These are phyloP conservation scores for Yarrowia porcina DNA, from an alignment of 805 yeast species.

Conservation along the genomic window DNA sequence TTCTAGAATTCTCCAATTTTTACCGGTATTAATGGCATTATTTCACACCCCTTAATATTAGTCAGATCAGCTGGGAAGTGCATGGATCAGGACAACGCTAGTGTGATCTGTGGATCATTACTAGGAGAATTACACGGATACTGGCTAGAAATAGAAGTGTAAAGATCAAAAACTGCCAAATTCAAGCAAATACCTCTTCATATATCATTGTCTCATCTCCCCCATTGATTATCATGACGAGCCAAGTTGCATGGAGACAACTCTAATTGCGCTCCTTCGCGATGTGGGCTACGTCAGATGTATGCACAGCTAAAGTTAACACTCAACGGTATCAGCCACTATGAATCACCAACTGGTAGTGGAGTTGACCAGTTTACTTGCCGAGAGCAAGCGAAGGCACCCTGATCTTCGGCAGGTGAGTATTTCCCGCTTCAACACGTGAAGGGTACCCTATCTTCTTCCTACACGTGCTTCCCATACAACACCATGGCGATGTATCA, in stretches of 20 bases:
- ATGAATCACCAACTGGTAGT: slow-evolving; percentile 39
- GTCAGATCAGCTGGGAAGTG: not conserved
- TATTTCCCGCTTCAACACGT: not conserved
- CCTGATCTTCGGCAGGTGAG: slow-evolving; percentile 61
- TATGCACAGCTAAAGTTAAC: slow-evolving; percentile 21
- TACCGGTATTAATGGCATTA: not conserved
- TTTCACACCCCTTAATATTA: not conserved
- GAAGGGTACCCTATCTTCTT: not conserved
- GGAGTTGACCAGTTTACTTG: slow-evolving; percentile 58
- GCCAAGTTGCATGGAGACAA: not conserved
- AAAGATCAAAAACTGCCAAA: too few relatives aligned
- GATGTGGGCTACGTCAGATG: slow-evolving; percentile 15
- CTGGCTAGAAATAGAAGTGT: too few relatives aligned
- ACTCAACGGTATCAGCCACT: slow-evolving; percentile 7
- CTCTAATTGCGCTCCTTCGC: not conserved
- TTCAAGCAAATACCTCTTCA: too few relatives aligned
- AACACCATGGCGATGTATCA: not conserved
- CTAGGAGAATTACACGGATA: too few relatives aligned
- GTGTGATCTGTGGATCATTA: too few relatives aligned
- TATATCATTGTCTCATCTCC: too few relatives aligned
- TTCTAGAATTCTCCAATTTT: not conserved
- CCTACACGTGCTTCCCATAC: not conserved
- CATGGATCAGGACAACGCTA: not conserved
- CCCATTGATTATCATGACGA: not conserved
- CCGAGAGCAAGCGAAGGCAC: slow-evolving; percentile 70